phyloP scores from a whole-genome alignment of 495 filamentous ascomycete genomes.

The Geoglossum glabrum region DNA sequence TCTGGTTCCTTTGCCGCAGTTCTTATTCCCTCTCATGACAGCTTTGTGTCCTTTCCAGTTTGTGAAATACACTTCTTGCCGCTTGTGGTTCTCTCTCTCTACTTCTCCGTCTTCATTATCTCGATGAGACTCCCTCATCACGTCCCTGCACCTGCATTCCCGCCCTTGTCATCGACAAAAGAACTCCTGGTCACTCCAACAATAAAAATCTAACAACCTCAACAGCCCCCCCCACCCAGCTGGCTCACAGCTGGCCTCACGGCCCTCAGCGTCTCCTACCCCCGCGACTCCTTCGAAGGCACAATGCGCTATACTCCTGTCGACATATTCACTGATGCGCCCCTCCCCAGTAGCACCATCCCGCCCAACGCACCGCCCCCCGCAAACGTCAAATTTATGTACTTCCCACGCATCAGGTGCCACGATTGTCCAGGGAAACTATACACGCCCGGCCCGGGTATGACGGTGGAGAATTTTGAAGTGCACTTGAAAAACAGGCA shows the following conservation, averaged over 20 bases:
- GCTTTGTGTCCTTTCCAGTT: neutral
- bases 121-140: no score
- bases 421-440: conserved; percentile 83
- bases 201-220: neutral
- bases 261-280: conserved; percentile 41
- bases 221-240: conserved; percentile 48
- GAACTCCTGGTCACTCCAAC: no score
- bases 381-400: conserved; percentile 44
- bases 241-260: conserved; percentile 57
- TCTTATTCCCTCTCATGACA: neutral
- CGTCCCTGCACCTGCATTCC: no score
- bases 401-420: conserved; percentile 69
- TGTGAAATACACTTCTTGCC: neutral
- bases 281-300: conserved; percentile 62
- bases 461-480: conserved; percentile 73
- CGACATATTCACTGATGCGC: conserved; percentile 39
- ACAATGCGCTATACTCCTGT: conserved; percentile 72
- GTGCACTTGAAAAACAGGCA: conserved; percentile 64
- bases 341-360: conserved; percentile 26
- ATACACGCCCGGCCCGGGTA: conserved; percentile 71
- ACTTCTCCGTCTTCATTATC: no score
- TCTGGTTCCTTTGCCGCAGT: neutral
- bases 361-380: conserved; percentile 27
- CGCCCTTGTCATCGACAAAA: no score
- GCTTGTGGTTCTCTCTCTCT: neutral